Base-by-base conservation (phyloP, 305 asterid species). In the Fraxinus floribunda region DNA sequence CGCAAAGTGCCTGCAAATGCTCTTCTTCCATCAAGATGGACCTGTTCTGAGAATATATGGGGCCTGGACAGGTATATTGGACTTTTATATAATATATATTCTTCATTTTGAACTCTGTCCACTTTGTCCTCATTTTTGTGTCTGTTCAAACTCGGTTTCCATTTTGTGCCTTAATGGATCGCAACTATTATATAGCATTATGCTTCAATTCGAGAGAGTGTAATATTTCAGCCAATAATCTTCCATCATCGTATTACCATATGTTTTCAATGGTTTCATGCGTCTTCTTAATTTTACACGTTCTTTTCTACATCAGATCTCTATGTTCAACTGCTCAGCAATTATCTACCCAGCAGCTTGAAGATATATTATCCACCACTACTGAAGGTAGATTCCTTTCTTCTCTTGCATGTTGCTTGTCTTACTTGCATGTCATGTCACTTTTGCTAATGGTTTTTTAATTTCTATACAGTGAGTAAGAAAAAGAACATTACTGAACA, bases 1-100 rank as follows among this genome's bases (percentile, higher is more conserved):
- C 98, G 98, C 76, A 92, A 91, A 89, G 88, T 92, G 85, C 97
- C 98, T 3, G 91, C 85, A 49, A 85, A 89, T 89, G 98, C 93
- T 86, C 89, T 86, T 82, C 92, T 94, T 88, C 92, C 92, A 87
- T 89, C 91, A 36, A 90, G 86, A 85, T 96, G 98, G 98, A 89
- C 92, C n/a, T 96, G 99, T 90, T 82, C 93, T 10, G 89, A 86
- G 68, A 96, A 96, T 87, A 79, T 75, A 62, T 86, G 96, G 94
- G 95, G 93, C 89, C 88, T 81, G 35, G 93, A 87, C 83, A 92
- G 99, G 99, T 96, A 85, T 80, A 79, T 24, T 62, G 10, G 75
- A 82, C 62, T 78, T 76, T 72, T 75, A 18, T 55, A 55, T n/a
- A n/a, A n/a, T 76, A 80, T 18, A 38, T 36, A 26, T 78, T 76